Evolutionary conservation across 139 green algal species (phyloP), one percentile per base, ranked within the genome.

Genomic region (Chlorella vulgaris): DNA sequence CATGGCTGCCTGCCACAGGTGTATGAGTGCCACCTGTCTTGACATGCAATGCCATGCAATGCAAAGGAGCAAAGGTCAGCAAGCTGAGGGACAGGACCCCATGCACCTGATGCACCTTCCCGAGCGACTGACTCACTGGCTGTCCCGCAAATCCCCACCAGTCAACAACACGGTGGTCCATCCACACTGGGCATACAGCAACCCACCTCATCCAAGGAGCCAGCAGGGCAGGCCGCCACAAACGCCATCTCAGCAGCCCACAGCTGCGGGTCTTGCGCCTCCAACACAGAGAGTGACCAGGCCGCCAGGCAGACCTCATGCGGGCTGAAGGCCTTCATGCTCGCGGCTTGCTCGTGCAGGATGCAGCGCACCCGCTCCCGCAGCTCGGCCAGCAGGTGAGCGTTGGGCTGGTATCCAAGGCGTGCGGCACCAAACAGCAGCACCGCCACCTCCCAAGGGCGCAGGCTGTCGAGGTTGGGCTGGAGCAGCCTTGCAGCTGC

Each of bases 1-100:
- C 83, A 87, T 74, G 69, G 60, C 83, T 18, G 83, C 83, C 58
- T 87, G 83, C 47, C 77, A 84, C 2, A 86, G 43, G 47, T 86
- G 82, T 1, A 86, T 78, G 28, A 86, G 82, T 0, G 82, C 81
- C 18, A 86, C 82, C 82, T 86, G 81, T 35, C 63, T 18, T 51
- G 36, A 35, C n/a, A n/a, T 10, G 71, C 33, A n/a, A 40, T 3
- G 2, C 7, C 15, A 13, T 58, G 47, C 47, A 58, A 10, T 58
- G n/a, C n/a, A n/a, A n/a, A n/a, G n/a, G n/a, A n/a, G n/a, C n/a
- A n/a, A n/a, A n/a, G n/a, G n/a, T n/a, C n/a, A n/a, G n/a, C n/a
- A n/a, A n/a, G n/a, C n/a, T n/a, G n/a, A n/a, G n/a, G n/a, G n/a
- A n/a, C n/a, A n/a, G n/a, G n/a, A n/a, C n/a, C n/a, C n/a, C n/a